These are phyloP conservation scores for Penicillium bialowiezense DNA, from an alignment of 495 filamentous ascomycete species.

Conservation along the genomic window DNA sequence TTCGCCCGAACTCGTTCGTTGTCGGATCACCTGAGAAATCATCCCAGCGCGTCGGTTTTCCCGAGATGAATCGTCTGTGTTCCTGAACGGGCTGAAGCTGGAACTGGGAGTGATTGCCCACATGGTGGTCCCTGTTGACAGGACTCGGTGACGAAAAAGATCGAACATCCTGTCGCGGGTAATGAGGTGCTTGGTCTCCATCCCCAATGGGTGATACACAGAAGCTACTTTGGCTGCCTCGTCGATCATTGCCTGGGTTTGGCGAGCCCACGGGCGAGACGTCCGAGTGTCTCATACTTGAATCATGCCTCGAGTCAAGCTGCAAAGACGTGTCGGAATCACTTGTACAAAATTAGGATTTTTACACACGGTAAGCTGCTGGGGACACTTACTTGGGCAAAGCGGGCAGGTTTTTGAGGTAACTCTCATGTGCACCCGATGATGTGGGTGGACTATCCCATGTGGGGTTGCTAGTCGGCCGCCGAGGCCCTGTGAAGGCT, in stretches of 20 bases:
- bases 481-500: conserved; percentile 39
- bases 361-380: not conserved
- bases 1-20: conserved; percentile 27
- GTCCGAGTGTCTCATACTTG: conserved; percentile 16
- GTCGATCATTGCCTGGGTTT: conserved; percentile 4
- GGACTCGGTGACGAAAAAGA: conserved; percentile 9
- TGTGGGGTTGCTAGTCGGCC: conserved; percentile 45
- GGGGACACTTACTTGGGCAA: conserved; percentile 41
- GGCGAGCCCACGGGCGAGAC: conserved; percentile 51
- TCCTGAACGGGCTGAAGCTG: conserved; percentile 6
- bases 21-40: conserved; percentile 50
- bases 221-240: conserved; percentile 32
- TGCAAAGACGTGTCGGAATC: not conserved
- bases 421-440: conserved; percentile 4
- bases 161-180: conserved; percentile 7
- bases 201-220: conserved; percentile 49
- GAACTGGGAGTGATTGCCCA: not conserved
- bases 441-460: conserved; percentile 36
- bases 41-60: conserved; percentile 41
- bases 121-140: not conserved
- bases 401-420: conserved; percentile 34
- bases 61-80: conserved; percentile 10
- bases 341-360: conserved; percentile 3
- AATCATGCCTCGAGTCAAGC: not conserved
- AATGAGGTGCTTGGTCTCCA: conserved; percentile 1